These are phyloP conservation scores for Aspergillus ochraceus DNA, from an alignment of 2,329 filamentous ascomycete species.

Conservation along the genomic window DNA sequence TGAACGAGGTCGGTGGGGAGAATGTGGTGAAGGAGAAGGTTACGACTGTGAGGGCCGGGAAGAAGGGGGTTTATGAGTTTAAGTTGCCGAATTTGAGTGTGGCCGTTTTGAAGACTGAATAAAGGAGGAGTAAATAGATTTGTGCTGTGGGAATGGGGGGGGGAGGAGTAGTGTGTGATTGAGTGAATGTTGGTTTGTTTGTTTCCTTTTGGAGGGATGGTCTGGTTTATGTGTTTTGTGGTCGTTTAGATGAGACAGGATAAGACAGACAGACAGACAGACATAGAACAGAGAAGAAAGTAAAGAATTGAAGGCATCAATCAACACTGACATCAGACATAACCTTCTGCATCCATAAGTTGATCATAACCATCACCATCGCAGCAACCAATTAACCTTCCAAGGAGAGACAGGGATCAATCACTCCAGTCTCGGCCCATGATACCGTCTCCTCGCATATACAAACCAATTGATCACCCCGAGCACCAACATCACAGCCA, in stretches of 20 bases:
- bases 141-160: background rate
- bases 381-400: no score
- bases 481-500: conserved; percentile 20
- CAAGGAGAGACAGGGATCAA: background rate
- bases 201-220: no score
- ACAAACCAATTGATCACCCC: conserved; percentile 21
- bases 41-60: conserved; percentile 23
- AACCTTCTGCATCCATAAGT: no score
- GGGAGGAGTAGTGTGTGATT: no score
- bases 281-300: no score
- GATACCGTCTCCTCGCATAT: conserved; percentile 20
- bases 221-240: no score
- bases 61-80: conserved; percentile 27
- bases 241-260: no score
- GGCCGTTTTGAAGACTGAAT: conserved; percentile 25
- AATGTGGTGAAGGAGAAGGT: conserved; percentile 23
- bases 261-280: no score
- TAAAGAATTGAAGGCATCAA: no score
- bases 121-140: background rate
- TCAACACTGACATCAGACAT: no score
- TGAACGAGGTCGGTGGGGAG: conserved; percentile 29
- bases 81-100: conserved; percentile 28
- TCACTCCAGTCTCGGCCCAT: conserved; percentile 22
- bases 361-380: no score
- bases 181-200: background rate